Conservation (phyloP, 169 alveolate genomes). For the Plasmodium malariae region DNA sequence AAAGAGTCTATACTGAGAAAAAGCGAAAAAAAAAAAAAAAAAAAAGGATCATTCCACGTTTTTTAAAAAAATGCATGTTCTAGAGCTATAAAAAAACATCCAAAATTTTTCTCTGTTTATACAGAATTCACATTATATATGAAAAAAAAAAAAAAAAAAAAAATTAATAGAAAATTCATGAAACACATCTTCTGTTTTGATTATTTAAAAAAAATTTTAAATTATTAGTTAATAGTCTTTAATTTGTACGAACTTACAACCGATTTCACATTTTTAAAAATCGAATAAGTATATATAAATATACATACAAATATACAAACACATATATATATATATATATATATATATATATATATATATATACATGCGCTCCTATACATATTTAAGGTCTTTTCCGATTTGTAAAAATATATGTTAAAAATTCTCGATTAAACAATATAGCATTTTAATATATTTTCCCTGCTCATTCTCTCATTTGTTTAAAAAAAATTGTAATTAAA, state of each 20-base stretch:
- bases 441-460: neutral
- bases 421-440: conserved; percentile 7
- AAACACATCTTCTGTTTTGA: conserved; percentile 3
- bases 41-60: neutral
- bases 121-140: neutral
- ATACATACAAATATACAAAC: no score
- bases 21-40: conserved; percentile 8
- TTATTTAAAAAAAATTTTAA: conserved; percentile 2
- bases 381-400: neutral
- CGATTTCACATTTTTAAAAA: conserved; percentile 9
- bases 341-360: neutral
- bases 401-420: conserved; percentile 8
- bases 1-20: neutral
- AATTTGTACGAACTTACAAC: conserved; percentile 1
- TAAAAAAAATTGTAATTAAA: neutral
- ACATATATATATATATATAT: no score
- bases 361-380: neutral
- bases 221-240: conserved; percentile 7
- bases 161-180: conserved; percentile 14
- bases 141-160: neutral
- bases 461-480: neutral
- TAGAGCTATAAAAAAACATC: conserved; percentile 19
- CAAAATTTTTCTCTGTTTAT: neutral
- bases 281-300: no score
- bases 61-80: conserved; percentile 1